phyloP scores from a whole-genome alignment of 768 basidiomycete species.

The Tephrocybe rancida region DNA sequence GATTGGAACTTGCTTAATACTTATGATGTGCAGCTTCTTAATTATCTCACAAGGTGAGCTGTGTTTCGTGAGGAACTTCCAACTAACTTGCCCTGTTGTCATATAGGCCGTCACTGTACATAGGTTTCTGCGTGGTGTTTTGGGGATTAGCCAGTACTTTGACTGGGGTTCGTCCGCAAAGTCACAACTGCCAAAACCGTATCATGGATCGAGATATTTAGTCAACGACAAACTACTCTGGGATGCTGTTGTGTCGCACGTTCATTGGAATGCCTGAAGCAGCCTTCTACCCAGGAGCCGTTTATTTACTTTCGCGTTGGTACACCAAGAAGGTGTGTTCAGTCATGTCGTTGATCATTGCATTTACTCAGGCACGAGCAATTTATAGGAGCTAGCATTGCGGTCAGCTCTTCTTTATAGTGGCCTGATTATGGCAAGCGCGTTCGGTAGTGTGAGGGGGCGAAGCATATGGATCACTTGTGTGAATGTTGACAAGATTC shows the following conservation, averaged over 20 bases:
- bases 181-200: neutral
- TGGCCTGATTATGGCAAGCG: constrained; percentile 63
- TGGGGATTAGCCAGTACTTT: constrained; percentile 68
- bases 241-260: constrained; percentile 57
- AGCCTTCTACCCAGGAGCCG: constrained; percentile 64
- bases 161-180: constrained; percentile 51
- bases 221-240: constrained; percentile 55
- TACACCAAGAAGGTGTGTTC: constrained; percentile 54
- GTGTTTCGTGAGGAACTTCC: neutral
- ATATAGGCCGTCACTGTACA: constrained; percentile 62
- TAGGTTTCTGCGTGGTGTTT: constrained; percentile 56
- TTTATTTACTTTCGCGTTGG: constrained; percentile 53
- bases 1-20: neutral
- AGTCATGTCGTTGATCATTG: neutral
- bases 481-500: neutral
- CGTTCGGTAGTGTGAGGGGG: constrained; percentile 59
- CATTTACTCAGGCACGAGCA: neutral
- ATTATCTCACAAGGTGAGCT: constrained; percentile 50
- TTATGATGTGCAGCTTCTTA: constrained; percentile 44
- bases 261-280: constrained; percentile 69
- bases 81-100: neutral
- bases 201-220: constrained; percentile 22
- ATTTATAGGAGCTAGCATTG: constrained; percentile 61
- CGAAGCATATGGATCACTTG: neutral
- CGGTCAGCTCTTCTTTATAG: constrained; percentile 62